These are phyloP conservation scores for Chernovozyma sophiae-reginae DNA, from an alignment of 1,139 yeast species.

Conservation along the genomic window DNA sequence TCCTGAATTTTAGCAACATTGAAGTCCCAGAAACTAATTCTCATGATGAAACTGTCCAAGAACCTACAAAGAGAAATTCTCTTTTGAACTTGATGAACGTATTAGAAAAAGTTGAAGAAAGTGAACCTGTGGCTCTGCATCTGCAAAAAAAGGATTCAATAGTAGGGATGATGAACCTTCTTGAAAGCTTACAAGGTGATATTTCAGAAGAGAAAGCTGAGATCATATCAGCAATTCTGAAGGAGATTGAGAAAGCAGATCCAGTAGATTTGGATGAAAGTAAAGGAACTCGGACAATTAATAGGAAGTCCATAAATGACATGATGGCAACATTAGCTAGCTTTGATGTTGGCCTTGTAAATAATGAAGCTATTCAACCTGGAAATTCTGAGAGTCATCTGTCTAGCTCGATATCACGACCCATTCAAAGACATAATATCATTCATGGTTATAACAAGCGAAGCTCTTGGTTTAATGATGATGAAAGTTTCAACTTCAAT, in stretches of 20 bases:
- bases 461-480: constrained; percentile 38
- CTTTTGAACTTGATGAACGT: constrained; percentile 18
- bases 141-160: constrained; percentile 20
- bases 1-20: constrained; percentile 2
- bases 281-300: constrained; percentile 17
- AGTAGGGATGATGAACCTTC: constrained; percentile 21
- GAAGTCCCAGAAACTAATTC: not conserved
- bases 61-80: constrained; percentile 7
- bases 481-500: constrained; percentile 21
- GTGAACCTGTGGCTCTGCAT: constrained; percentile 4
- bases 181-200: constrained; percentile 8
- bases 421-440: not conserved
- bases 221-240: constrained; percentile 5
- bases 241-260: constrained; percentile 1
- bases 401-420: not conserved
- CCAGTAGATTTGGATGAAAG: not conserved
- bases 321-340: constrained; percentile 23
- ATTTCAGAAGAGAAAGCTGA: constrained; percentile 6
- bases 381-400: not conserved
- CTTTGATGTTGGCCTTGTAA: constrained; percentile 9
- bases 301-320: constrained; percentile 22
- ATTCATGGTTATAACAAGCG: not conserved
- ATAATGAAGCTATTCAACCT: not conserved
- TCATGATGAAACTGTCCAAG: not conserved
- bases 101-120: constrained; percentile 14